These are phyloP conservation scores for Leptographium procerum DNA, from an alignment of 2,329 filamentous ascomycete species.

Conservation along the genomic window DNA sequence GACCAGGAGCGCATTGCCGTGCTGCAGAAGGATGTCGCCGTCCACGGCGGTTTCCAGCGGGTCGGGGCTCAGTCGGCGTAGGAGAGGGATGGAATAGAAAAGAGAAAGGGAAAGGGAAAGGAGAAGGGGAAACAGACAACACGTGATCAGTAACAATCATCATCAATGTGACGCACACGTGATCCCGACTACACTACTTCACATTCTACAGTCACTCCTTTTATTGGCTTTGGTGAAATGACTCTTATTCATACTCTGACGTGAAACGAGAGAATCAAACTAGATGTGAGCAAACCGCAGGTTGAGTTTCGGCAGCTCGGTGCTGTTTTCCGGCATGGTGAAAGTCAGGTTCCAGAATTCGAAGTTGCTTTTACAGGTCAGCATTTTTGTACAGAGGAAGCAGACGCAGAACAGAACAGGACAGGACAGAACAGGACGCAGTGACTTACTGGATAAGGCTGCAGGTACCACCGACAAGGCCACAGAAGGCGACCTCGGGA, in stretches of 20 bases:
- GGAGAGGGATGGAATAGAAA: no score
- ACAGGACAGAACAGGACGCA: neutral
- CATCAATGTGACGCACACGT: neutral
- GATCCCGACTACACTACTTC: neutral
- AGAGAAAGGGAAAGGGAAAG: no score
- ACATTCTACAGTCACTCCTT: neutral
- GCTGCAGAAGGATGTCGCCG: slow-evolving; percentile 56
- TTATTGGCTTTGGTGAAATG: neutral
- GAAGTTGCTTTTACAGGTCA: slow-evolving; percentile 21
- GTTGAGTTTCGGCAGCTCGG: slow-evolving; percentile 7
- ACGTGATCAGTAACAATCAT: no score
- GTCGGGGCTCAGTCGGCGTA: slow-evolving; percentile 7
- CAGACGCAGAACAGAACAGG: neutral
- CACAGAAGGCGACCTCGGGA: slow-evolving; percentile 31
- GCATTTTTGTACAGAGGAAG: neutral
- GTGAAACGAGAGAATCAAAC: neutral
- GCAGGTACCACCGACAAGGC: slow-evolving; percentile 23
- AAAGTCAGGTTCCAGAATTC: slow-evolving; percentile 37
- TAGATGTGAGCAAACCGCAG: neutral
- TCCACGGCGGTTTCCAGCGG: slow-evolving; percentile 51
- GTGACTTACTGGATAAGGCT: slow-evolving; percentile 14
- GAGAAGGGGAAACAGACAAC: no score
- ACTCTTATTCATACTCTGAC: no score
- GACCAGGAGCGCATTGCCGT: slow-evolving; percentile 66
- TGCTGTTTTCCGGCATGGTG: slow-evolving; percentile 21